These are phyloP conservation scores for Citrus medica DNA, from an alignment of 345 rosid species.

Conservation along the genomic window DNA sequence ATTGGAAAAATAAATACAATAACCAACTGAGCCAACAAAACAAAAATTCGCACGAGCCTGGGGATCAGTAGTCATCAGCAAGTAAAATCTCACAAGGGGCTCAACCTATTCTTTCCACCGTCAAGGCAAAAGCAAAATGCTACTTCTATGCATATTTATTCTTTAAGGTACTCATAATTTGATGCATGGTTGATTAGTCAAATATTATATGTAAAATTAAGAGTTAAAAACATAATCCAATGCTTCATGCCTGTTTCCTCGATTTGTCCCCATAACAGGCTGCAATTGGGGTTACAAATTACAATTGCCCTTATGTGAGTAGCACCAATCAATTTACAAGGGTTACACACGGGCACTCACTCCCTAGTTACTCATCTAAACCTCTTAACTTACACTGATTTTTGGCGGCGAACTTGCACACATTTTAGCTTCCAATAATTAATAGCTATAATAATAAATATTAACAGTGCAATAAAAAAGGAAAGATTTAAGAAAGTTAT, in stretches of 20 bases:
- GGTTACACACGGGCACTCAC: neutral
- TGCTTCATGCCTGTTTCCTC: too few species aligned
- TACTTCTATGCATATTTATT: neutral
- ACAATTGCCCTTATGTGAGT: too few species aligned
- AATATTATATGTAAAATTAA: too few species aligned
- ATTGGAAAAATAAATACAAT: neutral
- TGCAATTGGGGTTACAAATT: too few species aligned
- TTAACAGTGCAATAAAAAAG: too few species aligned
- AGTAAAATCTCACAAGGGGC: neutral
- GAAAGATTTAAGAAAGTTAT: neutral
- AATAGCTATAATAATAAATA: too few species aligned
- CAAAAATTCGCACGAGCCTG: neutral
- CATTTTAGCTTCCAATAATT: too few species aligned
- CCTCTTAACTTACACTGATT: too few species aligned
- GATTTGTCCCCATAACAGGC: too few species aligned
- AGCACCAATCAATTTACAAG: neutral
- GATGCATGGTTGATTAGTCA: too few species aligned
- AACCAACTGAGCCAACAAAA: neutral
- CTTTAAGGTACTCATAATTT: neutral
- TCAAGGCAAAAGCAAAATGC: neutral
- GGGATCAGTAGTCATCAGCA: neutral
- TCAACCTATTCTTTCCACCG: neutral
- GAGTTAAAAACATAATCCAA: too few species aligned
- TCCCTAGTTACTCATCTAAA: neutral
- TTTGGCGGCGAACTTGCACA: too few species aligned